Evolutionary conservation across 148 eudicot genomes (phyloP).

Genomic region (Camellia japonica): DNA sequence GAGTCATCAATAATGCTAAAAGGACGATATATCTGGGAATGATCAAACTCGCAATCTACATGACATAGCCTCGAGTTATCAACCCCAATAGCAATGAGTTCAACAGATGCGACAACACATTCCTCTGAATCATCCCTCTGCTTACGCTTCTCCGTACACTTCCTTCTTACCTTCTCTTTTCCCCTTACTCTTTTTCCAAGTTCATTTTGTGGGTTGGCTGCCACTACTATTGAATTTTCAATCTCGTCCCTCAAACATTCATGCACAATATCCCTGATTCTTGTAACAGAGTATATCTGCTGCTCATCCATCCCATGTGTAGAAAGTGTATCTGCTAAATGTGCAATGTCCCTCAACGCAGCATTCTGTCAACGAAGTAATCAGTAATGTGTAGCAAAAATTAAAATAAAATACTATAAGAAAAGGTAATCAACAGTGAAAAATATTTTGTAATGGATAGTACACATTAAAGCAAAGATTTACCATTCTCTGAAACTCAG

Average conservation of each 20-base stretch:
- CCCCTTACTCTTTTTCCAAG: constrained; percentile 54
- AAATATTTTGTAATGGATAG: background rate
- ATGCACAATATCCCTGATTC: constrained; percentile 70
- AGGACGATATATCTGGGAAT: constrained; percentile 34
- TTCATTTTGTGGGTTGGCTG: constrained; percentile 44
- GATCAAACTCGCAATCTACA: constrained; percentile 29
- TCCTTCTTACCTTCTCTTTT: constrained; percentile 72
- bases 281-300: constrained; percentile 64
- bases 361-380: constrained; percentile 43
- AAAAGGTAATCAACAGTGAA: background rate
- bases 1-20: constrained; percentile 26
- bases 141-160: constrained; percentile 60
- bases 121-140: constrained; percentile 60
- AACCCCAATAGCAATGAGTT: constrained; percentile 20
- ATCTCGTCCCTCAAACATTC: constrained; percentile 79
- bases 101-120: constrained; percentile 26
- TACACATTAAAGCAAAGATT: constrained; percentile 15
- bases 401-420: background rate
- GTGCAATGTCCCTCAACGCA: constrained; percentile 82
- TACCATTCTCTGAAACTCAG: constrained; percentile 97
- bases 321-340: constrained; percentile 72
- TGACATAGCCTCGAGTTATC: constrained; percentile 33
- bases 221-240: constrained; percentile 44
- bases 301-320: constrained; percentile 78
- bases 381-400: background rate